phyloP scores from a whole-genome alignment of 1,284 basidiomycete genomes.

The Calocybe gambosa region DNA sequence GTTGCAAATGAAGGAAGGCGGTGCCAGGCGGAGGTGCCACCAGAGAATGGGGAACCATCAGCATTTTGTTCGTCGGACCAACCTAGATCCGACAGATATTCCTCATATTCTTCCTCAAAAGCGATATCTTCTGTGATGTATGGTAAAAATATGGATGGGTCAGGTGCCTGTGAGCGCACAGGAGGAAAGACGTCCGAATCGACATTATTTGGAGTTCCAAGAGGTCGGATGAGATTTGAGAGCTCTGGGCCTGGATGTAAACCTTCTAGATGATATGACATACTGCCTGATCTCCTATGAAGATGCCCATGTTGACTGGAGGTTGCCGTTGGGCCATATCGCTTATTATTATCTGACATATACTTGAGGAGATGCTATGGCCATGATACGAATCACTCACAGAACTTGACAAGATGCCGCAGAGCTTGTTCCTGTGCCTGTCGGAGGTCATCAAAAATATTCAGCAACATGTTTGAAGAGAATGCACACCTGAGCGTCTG shows the following conservation, averaged over 20 bases:
- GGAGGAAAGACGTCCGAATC: conserved; percentile 82
- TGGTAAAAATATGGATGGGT: conserved; percentile 78
- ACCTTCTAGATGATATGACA: conserved; percentile 74
- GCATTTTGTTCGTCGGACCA: conserved; percentile 54
- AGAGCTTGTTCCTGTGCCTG: conserved; percentile 97
- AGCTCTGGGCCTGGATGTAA: conserved; percentile 71
- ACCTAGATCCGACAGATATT: conserved; percentile 77
- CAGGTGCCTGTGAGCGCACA: conserved; percentile 73
- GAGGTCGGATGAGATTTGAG: conserved; percentile 63
- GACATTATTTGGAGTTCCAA: conserved; percentile 69
- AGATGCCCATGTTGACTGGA: conserved; percentile 46
- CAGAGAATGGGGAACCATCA: conserved; percentile 33
- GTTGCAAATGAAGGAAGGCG: conserved; percentile 61
- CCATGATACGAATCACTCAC: conserved; percentile 38
- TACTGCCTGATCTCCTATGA: conserved; percentile 71
- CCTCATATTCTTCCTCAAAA: conserved; percentile 85
- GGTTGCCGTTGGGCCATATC: conserved; percentile 63
- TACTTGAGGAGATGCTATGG: conserved; percentile 8
- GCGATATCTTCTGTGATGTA: conserved; percentile 83
- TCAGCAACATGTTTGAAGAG: not conserved
- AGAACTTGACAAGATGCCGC: conserved; percentile 91
- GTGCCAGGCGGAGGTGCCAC: conserved; percentile 69
- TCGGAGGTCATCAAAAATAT: conserved; percentile 1
- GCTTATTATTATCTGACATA: conserved; percentile 67
- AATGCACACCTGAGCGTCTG: conserved; percentile 65